Evolutionary conservation across 139 green algal species (phyloP), one percentile per base, ranked within the genome.

Genomic region (Tetradesmus lagerheimii): DNA sequence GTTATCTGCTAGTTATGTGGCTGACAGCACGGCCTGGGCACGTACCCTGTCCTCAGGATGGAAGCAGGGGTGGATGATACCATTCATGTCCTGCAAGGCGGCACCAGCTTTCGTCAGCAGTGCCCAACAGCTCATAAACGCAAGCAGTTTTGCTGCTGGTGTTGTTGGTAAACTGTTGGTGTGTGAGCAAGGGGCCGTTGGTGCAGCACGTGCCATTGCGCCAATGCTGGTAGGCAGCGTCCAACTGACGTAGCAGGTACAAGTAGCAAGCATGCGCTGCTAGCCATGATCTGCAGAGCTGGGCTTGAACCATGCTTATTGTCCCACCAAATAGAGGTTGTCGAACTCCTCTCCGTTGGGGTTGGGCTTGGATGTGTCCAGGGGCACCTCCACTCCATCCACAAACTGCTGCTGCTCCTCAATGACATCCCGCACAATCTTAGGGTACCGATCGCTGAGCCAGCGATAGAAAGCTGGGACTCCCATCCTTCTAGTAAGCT

Each of bases 31-130:
- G 27, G 83, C 31, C n/a, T 20, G 14, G 16, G 64, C 39, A 53
- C 94, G 85, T 50, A 97, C 94, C 88, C 95, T 91, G 95, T 99
- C 98, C 93, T 99, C 98, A 12, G 98, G 98, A 90, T 99, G 98
- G 91, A 99, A 99, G 96, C 98, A 99, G 4, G 98, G 98, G 91
- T 99, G 98, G 83, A 99, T 99, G 95, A 99, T 99, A 23, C 98
- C 98, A 92, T 99, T 99, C 98, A 99, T 99, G 91, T 99, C 98
- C 89, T 98, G 95, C 66, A 71, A 27, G 27, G 71, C 39, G 71
- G n/a, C 25, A 66, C 47, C 27, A 41, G 20, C 34, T 37, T 53
- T 29, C 12, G 31, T 45, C 23, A 74, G 47, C 27, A 86, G 75
- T 4, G 45, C 4, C n/a, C 0, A 29, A n/a, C 23, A 53, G 74